A percentile compares a stretch with the other conserved stretches of the same genome.
These are phyloP conservation scores for Suillus alpinus DNA, from an alignment of 768 basidiomycete species.

Conservation along the genomic window DNA sequence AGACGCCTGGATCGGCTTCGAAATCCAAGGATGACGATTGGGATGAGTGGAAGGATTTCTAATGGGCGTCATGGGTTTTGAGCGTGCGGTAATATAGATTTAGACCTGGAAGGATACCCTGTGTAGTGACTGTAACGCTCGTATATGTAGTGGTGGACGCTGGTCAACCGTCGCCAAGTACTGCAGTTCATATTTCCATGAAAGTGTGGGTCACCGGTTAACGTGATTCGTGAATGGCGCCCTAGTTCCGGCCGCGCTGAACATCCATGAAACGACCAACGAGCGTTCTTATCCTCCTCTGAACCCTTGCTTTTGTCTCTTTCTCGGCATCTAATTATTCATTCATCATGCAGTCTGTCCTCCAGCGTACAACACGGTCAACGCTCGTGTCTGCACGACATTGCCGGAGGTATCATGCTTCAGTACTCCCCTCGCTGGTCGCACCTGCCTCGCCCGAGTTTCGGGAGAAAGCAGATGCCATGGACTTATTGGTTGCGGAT, in stretches of 20 bases:
- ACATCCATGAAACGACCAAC: neutral
- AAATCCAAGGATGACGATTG: conserved; percentile 53
- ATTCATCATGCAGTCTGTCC: conserved; percentile 14
- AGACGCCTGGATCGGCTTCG: conserved; percentile 21
- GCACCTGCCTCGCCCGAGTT: conserved; percentile 75
- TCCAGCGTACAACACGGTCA: conserved; percentile 10
- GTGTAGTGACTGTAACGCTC: neutral
- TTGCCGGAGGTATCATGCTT: conserved; percentile 57
- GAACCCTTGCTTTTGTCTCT: neutral
- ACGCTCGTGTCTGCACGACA: conserved; percentile 9
- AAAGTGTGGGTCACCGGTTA: neutral
- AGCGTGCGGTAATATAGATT: neutral
- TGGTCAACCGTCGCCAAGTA: neutral
- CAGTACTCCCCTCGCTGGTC: conserved; percentile 69
- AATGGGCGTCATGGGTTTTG: conserved; percentile 18
- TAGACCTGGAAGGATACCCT: neutral
- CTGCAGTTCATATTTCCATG: too few species aligned
- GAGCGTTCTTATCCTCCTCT: neutral
- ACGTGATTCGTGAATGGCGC: neutral
- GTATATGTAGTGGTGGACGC: neutral
- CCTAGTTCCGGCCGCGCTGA: conserved; percentile 2
- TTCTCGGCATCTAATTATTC: neutral
- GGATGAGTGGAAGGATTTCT: conserved; percentile 85
- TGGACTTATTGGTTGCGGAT: conserved; percentile 68
- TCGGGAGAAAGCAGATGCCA: conserved; percentile 56